Evolutionary conservation across 1,139 yeast genomes (phyloP).

Genomic region (Pichia sp.): DNA sequence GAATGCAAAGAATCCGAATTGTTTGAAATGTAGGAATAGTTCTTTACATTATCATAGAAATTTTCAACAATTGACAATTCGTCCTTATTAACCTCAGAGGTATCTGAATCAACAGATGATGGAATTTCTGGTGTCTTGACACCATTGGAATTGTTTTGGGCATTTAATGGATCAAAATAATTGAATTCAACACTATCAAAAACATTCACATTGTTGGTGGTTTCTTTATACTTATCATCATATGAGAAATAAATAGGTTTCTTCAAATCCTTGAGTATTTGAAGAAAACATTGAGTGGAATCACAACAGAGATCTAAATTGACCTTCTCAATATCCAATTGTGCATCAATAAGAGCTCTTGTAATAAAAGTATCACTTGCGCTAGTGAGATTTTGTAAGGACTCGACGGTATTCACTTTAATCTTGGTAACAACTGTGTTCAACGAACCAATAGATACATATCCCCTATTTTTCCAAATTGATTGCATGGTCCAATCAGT

Average conservation of each 20-base stretch:
- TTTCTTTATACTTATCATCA: slow-evolving; percentile 36
- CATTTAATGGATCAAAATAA: slow-evolving; percentile 4
- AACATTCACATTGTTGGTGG: slow-evolving; percentile 41
- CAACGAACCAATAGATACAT: slow-evolving; percentile 43
- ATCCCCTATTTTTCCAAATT: slow-evolving; percentile 41
- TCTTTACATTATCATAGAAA: slow-evolving; percentile 23
- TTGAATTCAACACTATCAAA: slow-evolving; percentile 46
- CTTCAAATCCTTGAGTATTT: slow-evolving; percentile 68
- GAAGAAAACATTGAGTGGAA: slow-evolving; percentile 70
- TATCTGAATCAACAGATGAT: neutral
- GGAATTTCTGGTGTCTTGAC: too few relatives aligned
- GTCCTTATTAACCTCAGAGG: neutral
- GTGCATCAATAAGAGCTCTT: slow-evolving; percentile 38
- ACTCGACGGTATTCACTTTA: slow-evolving; percentile 14
- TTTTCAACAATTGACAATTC: slow-evolving; percentile 29
- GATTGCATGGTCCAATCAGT: slow-evolving; percentile 36
- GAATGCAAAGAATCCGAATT: slow-evolving; percentile 1
- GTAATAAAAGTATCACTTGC: slow-evolving; percentile 21
- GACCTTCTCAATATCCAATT: slow-evolving; percentile 9
- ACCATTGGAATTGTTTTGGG: neutral
- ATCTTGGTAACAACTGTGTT: slow-evolving; percentile 44
- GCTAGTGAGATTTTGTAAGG: neutral
- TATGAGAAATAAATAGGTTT: slow-evolving; percentile 60
- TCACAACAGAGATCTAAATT: slow-evolving; percentile 77
- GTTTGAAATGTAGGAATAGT: neutral